Conservation (phyloP, 2,329 filamentous ascomycete species). For the Tolypocladium inflatum region DNA sequence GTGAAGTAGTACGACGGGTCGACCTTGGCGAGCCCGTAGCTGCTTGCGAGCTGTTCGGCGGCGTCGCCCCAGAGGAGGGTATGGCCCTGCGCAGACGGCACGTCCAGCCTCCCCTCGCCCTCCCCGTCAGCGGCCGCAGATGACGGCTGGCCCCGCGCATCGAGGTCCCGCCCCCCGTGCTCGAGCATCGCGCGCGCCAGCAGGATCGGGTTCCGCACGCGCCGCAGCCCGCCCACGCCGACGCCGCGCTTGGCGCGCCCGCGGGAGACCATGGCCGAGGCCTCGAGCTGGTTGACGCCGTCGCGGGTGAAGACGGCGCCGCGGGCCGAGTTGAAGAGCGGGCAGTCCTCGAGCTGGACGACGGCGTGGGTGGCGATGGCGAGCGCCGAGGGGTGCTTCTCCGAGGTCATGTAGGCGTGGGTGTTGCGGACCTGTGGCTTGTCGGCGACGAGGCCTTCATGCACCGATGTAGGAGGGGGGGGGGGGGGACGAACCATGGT, state of each 20-base stretch:
- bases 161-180: conserved; percentile 52
- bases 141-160: conserved; percentile 11
- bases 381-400: conserved; percentile 47
- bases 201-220: conserved; percentile 70
- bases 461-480: background rate
- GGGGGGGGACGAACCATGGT: conserved; percentile 38
- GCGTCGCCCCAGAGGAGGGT: conserved; percentile 57
- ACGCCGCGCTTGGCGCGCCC: conserved; percentile 67
- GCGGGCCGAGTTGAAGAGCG: conserved; percentile 74
- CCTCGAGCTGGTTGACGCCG: conserved; percentile 78
- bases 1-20: conserved; percentile 70
- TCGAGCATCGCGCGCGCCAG: conserved; percentile 65
- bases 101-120: conserved; percentile 19
- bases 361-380: conserved; percentile 70
- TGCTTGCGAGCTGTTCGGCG: conserved; percentile 57
- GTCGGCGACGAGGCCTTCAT: background rate
- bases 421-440: conserved; percentile 32
- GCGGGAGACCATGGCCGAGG: conserved; percentile 73
- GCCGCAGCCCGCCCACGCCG: conserved; percentile 62
- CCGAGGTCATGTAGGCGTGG: conserved; percentile 34
- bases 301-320: conserved; percentile 81
- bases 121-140: conserved; percentile 5
- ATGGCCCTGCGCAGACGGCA: conserved; percentile 56
- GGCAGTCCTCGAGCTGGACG: conserved; percentile 64
- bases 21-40: conserved; percentile 64